phyloP scores from a whole-genome alignment of 2,329 filamentous ascomycete genomes.

The Monosporascus sp. region DNA sequence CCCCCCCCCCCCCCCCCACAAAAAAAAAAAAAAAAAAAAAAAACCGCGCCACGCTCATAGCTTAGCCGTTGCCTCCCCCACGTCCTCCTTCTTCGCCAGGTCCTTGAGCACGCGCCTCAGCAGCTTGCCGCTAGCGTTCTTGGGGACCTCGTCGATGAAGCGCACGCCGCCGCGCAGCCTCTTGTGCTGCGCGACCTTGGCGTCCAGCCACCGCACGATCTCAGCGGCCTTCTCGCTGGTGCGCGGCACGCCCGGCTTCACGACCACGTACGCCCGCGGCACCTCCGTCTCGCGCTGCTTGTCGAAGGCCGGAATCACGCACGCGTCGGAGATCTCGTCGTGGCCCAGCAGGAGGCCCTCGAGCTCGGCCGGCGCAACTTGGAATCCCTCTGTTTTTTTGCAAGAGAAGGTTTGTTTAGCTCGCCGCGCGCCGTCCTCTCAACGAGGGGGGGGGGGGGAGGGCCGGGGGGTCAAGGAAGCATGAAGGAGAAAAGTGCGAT shows the following conservation, averaged over 20 bases:
- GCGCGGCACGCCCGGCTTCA: conserved; percentile 32
- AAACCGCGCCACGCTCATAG: conserved; percentile 10
- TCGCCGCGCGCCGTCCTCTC: too few relatives aligned
- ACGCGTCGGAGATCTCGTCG: conserved; percentile 48
- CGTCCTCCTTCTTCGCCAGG: conserved; percentile 30
- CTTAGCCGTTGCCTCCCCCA: conserved; percentile 20
- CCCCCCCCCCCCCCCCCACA: too few relatives aligned
- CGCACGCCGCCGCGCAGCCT: conserved; percentile 33
- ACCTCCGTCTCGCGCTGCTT: conserved; percentile 60
- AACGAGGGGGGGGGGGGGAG: background rate
- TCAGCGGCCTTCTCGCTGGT: conserved; percentile 33
- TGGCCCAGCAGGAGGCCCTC: conserved; percentile 42
- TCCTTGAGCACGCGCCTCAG: conserved; percentile 52
- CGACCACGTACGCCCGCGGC: conserved; percentile 60
- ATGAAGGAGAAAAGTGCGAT: background rate
- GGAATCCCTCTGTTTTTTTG: conserved; percentile 64
- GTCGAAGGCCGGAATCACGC: conserved; percentile 59
- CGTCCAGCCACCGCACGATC: conserved; percentile 32
- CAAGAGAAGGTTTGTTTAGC: conserved; percentile 25
- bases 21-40: too few relatives aligned
- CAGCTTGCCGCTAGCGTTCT: conserved; percentile 61
- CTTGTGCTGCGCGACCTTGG: conserved; percentile 34
- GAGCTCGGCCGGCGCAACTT: conserved; percentile 64
- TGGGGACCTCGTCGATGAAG: conserved; percentile 54
- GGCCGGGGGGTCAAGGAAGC: background rate